Evolutionary conservation across 169 alveolate genomes (phyloP), one percentile per base, ranked within the genome.

Genomic region (Ichthyophthirius multifiliis): DNA sequence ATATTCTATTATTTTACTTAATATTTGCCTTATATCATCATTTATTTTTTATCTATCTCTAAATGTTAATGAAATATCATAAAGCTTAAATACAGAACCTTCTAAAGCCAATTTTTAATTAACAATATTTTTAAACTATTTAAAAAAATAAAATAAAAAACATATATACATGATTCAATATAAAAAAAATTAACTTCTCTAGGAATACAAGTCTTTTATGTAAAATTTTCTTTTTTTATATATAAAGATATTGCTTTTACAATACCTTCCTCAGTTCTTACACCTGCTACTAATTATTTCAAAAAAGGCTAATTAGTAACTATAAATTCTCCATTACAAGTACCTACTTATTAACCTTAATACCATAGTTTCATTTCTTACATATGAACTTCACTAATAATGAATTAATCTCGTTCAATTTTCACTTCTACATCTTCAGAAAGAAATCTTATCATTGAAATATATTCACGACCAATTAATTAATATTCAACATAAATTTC

Each of bases 261-360:
- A 13, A 67, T 44, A 18, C 77, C 77, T 5, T 39, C 41, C 20
- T 67, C 77, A 0, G 77, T 67, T 67, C 77, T 41, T 16, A 67
- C 77, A 34, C 77, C 77, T 18, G 43, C 77, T 18, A 34, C 43
- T 23, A 39, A 7, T 9, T 67, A 23, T 20, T 62, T 67, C 35
- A 37, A 35, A 41, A 67, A 67, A 6, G 77, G 77, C 15, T 37
- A 15, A 20, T 67, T 35, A 5, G 62, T 37, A 0, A 41, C 35
- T 13, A 37, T 67, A 39, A 67, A 67, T n/a, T 34, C 13, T 3
- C 77, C 77, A 18, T n/a, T 23, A 41, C 77, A 67, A 20, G 39
- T 39, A 1, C 77, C 77, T 18, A 67, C 30, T 34, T 67, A 5
- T 30, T 39, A 37, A 7, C 77, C 77, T 34, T 67, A 23, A 39